Conservation (phyloP, 106 monocot genomes). For the Dendrobium nobile region DNA sequence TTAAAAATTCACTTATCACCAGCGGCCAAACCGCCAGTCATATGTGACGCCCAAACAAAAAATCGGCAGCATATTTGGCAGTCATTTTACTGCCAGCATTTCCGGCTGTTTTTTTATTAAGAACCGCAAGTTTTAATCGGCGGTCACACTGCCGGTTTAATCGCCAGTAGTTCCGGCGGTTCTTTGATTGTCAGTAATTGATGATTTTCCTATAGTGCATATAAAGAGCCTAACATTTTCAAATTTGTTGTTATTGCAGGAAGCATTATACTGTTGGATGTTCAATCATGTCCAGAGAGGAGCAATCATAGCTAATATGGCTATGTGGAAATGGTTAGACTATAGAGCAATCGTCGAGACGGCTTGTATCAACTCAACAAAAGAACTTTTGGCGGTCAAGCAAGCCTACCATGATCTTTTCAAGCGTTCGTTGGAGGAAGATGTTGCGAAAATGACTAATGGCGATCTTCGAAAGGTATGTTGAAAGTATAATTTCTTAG, state of each 20-base stretch:
- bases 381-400: conserved; percentile 43
- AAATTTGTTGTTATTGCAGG: conserved; percentile 23
- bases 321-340: conserved; percentile 28
- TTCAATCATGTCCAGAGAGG: conserved; percentile 55
- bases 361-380: conserved; percentile 32
- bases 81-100: no score
- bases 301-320: conserved; percentile 44
- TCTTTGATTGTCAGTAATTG: not conserved
- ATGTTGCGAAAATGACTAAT: conserved; percentile 25
- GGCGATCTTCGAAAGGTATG: conserved; percentile 34
- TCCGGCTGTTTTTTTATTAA: not conserved
- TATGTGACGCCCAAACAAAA: no score
- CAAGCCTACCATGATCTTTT: conserved; percentile 35
- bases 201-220: not conserved
- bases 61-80: not conserved
- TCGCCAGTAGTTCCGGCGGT: no score
- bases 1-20: no score
- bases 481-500: not conserved
- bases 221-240: not conserved
- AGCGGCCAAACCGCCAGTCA: not conserved
- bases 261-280: conserved; percentile 72
- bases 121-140: not conserved
- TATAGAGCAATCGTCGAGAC: conserved; percentile 39
- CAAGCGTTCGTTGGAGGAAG: conserved; percentile 53
- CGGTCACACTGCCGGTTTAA: no score